Evolutionary conservation across 1,284 basidiomycete species (phyloP).

Genomic region (Pisolithus thermaeus): DNA sequence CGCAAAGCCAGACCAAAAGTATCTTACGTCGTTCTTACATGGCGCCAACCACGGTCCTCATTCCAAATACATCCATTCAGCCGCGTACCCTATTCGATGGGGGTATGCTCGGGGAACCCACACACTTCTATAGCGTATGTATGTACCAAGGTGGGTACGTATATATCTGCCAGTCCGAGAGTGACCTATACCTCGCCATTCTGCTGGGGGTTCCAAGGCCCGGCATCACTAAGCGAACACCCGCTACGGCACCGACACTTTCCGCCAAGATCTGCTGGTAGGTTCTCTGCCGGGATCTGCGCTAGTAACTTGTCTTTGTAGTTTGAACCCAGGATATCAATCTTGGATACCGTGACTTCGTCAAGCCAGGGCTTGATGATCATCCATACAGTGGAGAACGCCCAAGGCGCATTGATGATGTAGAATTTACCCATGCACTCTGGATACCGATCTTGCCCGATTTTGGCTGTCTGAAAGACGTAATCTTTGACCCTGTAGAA

Average conservation of each 20-base stretch:
- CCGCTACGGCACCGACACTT: constrained; percentile 73
- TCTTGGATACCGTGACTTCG: constrained; percentile 91
- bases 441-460: constrained; percentile 91
- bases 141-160: background rate
- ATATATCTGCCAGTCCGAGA: background rate
- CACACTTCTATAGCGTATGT: background rate
- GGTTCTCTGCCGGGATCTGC: constrained; percentile 80
- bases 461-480: constrained; percentile 71
- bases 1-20: background rate
- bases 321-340: constrained; percentile 69
- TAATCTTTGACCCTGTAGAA: constrained; percentile 95
- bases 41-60: background rate
- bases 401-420: constrained; percentile 93
- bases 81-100: background rate
- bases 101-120: background rate
- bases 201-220: constrained; percentile 75
- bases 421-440: constrained; percentile 96
- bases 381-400: constrained; percentile 85
- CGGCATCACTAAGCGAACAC: constrained; percentile 86
- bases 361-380: constrained; percentile 94
- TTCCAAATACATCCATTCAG: constrained; percentile 3
- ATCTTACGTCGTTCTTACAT: background rate
- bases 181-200: constrained; percentile 1
- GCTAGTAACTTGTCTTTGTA: constrained; percentile 68
- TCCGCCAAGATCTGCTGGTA: constrained; percentile 87